These are phyloP conservation scores for Suillus subaureus DNA, from an alignment of 768 basidiomycete species.

Conservation along the genomic window DNA sequence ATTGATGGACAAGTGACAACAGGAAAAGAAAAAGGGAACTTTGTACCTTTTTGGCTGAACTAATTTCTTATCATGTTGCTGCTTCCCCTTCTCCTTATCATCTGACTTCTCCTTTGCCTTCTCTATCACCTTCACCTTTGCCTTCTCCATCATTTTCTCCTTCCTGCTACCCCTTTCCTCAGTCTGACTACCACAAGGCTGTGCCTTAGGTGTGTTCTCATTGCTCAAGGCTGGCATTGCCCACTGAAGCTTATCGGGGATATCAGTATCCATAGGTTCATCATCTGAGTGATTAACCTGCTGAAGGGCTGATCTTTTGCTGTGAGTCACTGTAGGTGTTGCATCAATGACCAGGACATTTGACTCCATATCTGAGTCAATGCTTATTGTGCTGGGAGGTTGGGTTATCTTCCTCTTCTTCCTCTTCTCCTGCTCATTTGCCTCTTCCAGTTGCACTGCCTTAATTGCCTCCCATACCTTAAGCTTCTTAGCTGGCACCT, in stretches of 20 bases:
- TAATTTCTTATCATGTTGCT: background rate
- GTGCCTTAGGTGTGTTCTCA: background rate
- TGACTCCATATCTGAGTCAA: background rate
- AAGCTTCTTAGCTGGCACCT: background rate
- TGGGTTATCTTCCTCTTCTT: background rate
- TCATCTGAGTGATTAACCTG: background rate
- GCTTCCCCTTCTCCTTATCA: background rate
- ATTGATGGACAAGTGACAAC: background rate
- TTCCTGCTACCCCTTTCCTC: background rate
- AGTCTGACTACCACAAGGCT: background rate
- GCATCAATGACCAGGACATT: background rate
- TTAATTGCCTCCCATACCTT: background rate
- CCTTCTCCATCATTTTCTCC: background rate
- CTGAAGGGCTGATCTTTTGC: background rate
- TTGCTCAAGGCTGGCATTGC: background rate
- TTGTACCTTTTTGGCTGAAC: background rate
- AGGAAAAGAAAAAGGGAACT: background rate
- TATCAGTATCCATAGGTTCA: background rate
- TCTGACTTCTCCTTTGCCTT: background rate
- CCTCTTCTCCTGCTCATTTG: background rate
- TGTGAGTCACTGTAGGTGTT: background rate
- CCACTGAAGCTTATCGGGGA: background rate
- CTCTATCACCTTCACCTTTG: background rate
- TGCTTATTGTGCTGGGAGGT: background rate
- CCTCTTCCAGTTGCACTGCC: background rate